Evolutionary conservation across 768 basidiomycete species (phyloP), one percentile per base, ranked within the genome.

Genomic region (Leccinum variicolor): DNA sequence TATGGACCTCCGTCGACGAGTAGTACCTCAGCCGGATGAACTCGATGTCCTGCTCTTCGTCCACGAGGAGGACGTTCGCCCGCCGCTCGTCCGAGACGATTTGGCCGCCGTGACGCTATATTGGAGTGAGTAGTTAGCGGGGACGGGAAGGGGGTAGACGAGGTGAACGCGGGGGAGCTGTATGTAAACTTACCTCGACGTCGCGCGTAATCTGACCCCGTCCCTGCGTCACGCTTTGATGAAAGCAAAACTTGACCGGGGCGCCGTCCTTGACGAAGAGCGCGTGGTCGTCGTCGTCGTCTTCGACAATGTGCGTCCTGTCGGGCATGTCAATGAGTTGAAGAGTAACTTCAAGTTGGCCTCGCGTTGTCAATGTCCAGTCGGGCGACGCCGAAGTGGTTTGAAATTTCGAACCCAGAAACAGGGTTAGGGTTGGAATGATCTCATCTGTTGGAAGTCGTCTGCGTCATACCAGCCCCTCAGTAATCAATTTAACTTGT

Each of bases 201-300:
- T 68, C 50, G 8, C 61, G 57, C 13, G 41, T 29, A 14, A 72
- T 67, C 50, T 31, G 52, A 41, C 43, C 25, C 1, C 55, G 53
- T 25, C 70, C 72, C 23, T 68, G 54, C 15, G 31, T 68, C 21
- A 70, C 62, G 17, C 72, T 71, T 3, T 1, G 19, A 19, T 73
- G 72, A 41, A 71, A 66, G n/a, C 56, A 66, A 53, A 71, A 72
- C 19, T 62, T 62, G 52, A 72, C 57, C 14, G 69, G 62, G 5
- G 1, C 6, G 0, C 63, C 68, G 4, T 64, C 54, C 7, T 73
- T 62, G 50, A 60, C 52, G 14, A 72, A 73, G n/a, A 73, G 36
- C 14, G 46, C 47, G 41, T 55, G 45, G 25, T 31, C 25, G 9
- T 50, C 31, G 59, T 34, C 57, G 21, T 53, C 64, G 45, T 21